These are phyloP conservation scores for Saccharomycopsis hybrid DNA, from an alignment of 1,139 yeast species.

Conservation along the genomic window DNA sequence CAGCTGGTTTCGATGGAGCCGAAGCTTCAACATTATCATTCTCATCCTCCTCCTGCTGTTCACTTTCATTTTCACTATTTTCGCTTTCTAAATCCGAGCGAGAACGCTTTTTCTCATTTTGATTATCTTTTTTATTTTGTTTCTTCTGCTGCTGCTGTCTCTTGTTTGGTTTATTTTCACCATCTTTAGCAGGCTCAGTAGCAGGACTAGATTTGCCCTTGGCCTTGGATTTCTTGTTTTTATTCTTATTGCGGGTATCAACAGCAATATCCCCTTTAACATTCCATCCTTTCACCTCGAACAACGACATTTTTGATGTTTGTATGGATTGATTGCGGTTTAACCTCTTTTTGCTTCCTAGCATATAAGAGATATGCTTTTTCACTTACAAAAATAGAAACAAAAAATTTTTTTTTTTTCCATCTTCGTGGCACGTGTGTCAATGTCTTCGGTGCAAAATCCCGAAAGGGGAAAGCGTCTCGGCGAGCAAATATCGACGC, in stretches of 20 bases:
- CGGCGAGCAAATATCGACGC: too few relatives aligned
- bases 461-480: too few relatives aligned
- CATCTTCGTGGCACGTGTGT: too few relatives aligned
- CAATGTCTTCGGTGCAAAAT: too few relatives aligned
- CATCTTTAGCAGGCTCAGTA: conserved; percentile 5
- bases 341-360: too few relatives aligned
- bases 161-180: conserved; percentile 15
- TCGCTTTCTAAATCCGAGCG: conserved; percentile 22
- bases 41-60: conserved; percentile 21
- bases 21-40: conserved; percentile 16
- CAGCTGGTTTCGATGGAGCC: conserved; percentile 22
- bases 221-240: conserved; percentile 16
- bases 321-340: too few relatives aligned
- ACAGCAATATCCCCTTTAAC: conserved; percentile 49
- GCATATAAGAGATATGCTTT: too few relatives aligned
- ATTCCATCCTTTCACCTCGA: conserved; percentile 81
- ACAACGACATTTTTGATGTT: conserved; percentile 59
- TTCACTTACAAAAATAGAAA: too few relatives aligned
- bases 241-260: conserved; percentile 33
- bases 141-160: conserved; percentile 12
- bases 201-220: conserved; percentile 6
- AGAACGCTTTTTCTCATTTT: conserved; percentile 20
- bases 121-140: conserved; percentile 19
- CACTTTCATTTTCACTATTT: conserved; percentile 16
- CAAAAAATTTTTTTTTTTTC: too few relatives aligned